Evolutionary conservation across 2,329 filamentous ascomycete genomes (phyloP), one percentile per base, ranked within the genome.

Genomic region (Trichoderma simmonsii): DNA sequence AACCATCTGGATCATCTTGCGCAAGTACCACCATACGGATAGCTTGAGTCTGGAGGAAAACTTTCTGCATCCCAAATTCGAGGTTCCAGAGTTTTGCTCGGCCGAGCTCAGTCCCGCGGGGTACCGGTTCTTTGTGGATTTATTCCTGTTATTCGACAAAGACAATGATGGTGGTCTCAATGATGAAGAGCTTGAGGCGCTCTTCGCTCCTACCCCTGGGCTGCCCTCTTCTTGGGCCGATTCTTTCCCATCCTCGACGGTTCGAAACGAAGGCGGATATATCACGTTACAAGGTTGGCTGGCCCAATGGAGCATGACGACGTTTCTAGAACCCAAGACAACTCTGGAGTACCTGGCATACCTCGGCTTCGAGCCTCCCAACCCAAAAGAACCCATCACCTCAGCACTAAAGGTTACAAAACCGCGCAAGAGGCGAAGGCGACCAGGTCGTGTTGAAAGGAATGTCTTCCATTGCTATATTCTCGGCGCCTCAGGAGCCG

Each of bases 271-370:
- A 82, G 94, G 93, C 9, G 96, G 96, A 0, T 90, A 98, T 80
- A 95, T 99, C 73, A 99, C 96, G 1, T 86, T 99, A 4, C 96
- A 99, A 81, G 96, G 96, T 2, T 99, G 96, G 96, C 88, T 99
- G 48, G 96, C 96, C 4, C 96, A 99, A 78, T 99, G 96, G 96
- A 98, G 95, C 80, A 99, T 99, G 96, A 99, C 96, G 0, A 99
- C 96, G 0, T 99, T 98, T 77, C 90, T 97, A 73, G 95, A 97
- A 71, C 95, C 96, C 14, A 97, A 96, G 79, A 98, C 94, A 0
- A 98, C 96, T 0, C 87, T 99, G 4, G 95, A 97, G 77, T 99
- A 99, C 80, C 89, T 99, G 3, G 96, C 96, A 3, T 98, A 98
- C 79, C 90, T 99, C 2, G 96, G 96, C 1, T 99, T 98, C 78